Conservation (phyloP, 371 early-diverging fungal species). For the Mortierella sp. region DNA sequence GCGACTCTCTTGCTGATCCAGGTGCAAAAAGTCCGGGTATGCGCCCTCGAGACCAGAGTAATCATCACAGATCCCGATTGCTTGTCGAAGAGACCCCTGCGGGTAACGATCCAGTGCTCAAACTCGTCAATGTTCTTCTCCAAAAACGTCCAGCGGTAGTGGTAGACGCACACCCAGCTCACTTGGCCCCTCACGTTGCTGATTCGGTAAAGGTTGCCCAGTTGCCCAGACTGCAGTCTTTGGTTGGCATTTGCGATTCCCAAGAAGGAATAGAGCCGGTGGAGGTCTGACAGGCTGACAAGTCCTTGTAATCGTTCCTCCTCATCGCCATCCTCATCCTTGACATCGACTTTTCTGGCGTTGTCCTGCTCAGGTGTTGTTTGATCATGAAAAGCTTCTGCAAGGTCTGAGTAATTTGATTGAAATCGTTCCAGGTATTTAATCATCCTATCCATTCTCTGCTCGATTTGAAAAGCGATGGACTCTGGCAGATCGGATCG, state of each 20-base stretch:
- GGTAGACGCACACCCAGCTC: conserved; percentile 48
- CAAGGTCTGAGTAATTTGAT: conserved; percentile 23
- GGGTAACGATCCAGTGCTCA: conserved; percentile 40
- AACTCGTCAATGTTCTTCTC: conserved; percentile 47
- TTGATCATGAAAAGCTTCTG: neutral
- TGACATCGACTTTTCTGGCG: neutral
- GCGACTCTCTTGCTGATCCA: conserved; percentile 48
- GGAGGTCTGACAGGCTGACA: conserved; percentile 29
- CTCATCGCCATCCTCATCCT: conserved; percentile 7
- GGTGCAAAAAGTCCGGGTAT: conserved; percentile 36
- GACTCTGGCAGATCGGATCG: conserved; percentile 40
- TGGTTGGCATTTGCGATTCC: conserved; percentile 23
- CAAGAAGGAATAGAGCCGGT: conserved; percentile 38
- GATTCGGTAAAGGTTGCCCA: conserved; percentile 41
- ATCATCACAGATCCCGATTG: conserved; percentile 43
- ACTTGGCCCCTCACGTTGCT: conserved; percentile 35
- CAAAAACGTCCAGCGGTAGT: conserved; percentile 51
- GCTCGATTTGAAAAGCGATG: conserved; percentile 22
- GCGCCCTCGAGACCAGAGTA: conserved; percentile 32
- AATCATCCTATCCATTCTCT: conserved; percentile 32
- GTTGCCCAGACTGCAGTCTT: conserved; percentile 28
- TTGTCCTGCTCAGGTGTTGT: neutral
- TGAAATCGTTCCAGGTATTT: conserved; percentile 33
- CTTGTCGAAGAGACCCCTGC: conserved; percentile 44
- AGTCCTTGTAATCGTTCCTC: conserved; percentile 22